Evolutionary conservation across 306 rosid genomes (phyloP), one percentile per base, ranked within the genome.

Genomic region (Prunus padus): DNA sequence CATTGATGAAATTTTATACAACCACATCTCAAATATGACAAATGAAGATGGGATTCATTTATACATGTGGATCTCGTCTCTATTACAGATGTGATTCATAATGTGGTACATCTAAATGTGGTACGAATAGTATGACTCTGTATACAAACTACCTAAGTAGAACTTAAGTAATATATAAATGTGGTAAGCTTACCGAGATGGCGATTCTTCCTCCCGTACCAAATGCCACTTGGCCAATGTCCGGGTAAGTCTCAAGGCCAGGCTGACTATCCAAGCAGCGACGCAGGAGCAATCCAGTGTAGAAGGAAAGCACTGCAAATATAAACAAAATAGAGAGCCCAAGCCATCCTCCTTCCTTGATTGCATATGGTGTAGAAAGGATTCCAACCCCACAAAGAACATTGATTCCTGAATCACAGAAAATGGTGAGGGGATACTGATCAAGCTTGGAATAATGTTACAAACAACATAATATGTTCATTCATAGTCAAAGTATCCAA

Each of bases 191-290:
- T 67, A 96, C 99, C 73, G 99, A 96, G 78, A 92, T 88, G 82
- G 66, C 78, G 8, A 96, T 84, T 52, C 99, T 88, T 54, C 99
- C 99, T 0, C 77, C 16, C 37, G 87, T 76, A 45, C 99, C 99
- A 74, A 96, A 96, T 46, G 99, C 99, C 73, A 98, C 99, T 69
- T 90, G 96, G 63, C 99, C 99, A 80, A 96, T 87, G 64, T 96
- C 99, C 12, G 99, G 99, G 81, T 92, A 96, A n/a, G 99, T 96
- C 77, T 96, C 97, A 23, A 96, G 86, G 19, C 92, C 98, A 42
- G 99, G 97, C 65, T 85, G 87, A 60, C 99, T 95, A 54, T 95
- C 99, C 87, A 95, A 83, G 81, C 99, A 95, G 65, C 72, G 49
- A 61, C 97, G 93, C 83, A 95, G 77, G 26, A 95, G 97, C 49